Evolutionary conservation across 2,329 filamentous ascomycete genomes (phyloP).

Genomic region (Coleophoma crateriformis): DNA sequence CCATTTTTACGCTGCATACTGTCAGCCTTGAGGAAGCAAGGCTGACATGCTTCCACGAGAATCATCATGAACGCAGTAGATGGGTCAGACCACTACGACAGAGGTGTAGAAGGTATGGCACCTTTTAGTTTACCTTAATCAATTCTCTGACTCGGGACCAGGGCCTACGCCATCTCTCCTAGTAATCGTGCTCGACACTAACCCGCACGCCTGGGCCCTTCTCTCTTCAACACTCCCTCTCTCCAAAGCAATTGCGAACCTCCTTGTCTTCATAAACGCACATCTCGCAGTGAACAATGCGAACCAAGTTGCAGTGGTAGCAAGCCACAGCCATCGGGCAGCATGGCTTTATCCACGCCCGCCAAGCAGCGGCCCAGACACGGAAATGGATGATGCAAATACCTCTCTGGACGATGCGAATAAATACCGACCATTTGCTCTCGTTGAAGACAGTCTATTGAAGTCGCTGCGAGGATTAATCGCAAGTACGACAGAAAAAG

Average conservation of each 20-base stretch:
- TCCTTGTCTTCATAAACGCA: slow-evolving; percentile 94
- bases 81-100: slow-evolving; percentile 49
- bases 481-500: slow-evolving; percentile 54
- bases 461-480: slow-evolving; percentile 70
- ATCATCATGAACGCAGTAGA: slow-evolving; percentile 60
- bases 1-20: no score
- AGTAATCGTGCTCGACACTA: slow-evolving; percentile 90
- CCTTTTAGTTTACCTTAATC: slow-evolving; percentile 3
- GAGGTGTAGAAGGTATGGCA: slow-evolving; percentile 36
- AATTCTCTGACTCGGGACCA: slow-evolving; percentile 9
- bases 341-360: slow-evolving; percentile 79
- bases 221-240: slow-evolving; percentile 71
- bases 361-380: slow-evolving; percentile 39
- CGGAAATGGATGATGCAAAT: slow-evolving; percentile 48
- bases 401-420: slow-evolving; percentile 49
- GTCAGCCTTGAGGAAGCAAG: not conserved
- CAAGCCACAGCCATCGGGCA: slow-evolving; percentile 80
- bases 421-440: slow-evolving; percentile 88
- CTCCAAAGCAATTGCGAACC: slow-evolving; percentile 76
- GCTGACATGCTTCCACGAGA: slow-evolving; percentile 14
- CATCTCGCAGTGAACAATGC: slow-evolving; percentile 91
- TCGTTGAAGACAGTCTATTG: slow-evolving; percentile 78
- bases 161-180: slow-evolving; percentile 73
- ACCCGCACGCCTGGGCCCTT: slow-evolving; percentile 87
- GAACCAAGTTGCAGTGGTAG: slow-evolving; percentile 88